phyloP scores from a whole-genome alignment of 139 green algal genomes.

The Micractinium sp. region DNA sequence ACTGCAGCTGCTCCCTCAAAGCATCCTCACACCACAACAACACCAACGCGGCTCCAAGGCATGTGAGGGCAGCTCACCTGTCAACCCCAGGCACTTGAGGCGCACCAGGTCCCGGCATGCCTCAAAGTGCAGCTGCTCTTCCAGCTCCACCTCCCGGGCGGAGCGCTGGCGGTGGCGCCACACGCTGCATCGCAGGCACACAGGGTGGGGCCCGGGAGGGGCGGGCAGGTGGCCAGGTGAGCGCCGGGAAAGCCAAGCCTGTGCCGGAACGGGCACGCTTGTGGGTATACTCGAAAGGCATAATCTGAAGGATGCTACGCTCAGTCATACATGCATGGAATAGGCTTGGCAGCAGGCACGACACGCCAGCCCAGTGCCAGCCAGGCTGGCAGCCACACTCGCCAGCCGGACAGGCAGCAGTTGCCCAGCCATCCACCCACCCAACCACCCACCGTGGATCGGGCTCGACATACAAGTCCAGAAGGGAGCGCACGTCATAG shows the following conservation, averaged over 20 bases:
- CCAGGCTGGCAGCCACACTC: neutral
- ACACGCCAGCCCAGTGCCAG: no score
- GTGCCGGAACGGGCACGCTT: neutral
- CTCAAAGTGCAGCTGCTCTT: slow-evolving; percentile 78
- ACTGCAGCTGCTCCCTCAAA: no score
- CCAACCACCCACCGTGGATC: slow-evolving; percentile 18
- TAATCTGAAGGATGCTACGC: no score
- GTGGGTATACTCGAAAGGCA: neutral
- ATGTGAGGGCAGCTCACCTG: slow-evolving; percentile 31
- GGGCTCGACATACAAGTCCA: slow-evolving; percentile 79
- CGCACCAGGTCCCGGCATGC: slow-evolving; percentile 73
- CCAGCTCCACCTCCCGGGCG: slow-evolving; percentile 65
- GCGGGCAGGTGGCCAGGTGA: neutral
- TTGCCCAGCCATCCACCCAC: neutral
- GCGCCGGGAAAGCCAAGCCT: no score
- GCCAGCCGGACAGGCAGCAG: neutral
- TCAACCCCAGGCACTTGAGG: slow-evolving; percentile 47
- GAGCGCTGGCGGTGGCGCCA: slow-evolving; percentile 41
- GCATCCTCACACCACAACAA: no score
- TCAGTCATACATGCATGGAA: no score
- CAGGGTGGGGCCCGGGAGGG: neutral
- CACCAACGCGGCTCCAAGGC: no score
- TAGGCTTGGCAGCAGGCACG: no score
- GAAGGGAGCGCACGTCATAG: slow-evolving; percentile 76
- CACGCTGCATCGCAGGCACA: slow-evolving; percentile 4